A percentile compares a stretch with the other conserved stretches of the same genome.
Conservation (phyloP, 208 protist species). For the Perkinsela sp. region DNA sequence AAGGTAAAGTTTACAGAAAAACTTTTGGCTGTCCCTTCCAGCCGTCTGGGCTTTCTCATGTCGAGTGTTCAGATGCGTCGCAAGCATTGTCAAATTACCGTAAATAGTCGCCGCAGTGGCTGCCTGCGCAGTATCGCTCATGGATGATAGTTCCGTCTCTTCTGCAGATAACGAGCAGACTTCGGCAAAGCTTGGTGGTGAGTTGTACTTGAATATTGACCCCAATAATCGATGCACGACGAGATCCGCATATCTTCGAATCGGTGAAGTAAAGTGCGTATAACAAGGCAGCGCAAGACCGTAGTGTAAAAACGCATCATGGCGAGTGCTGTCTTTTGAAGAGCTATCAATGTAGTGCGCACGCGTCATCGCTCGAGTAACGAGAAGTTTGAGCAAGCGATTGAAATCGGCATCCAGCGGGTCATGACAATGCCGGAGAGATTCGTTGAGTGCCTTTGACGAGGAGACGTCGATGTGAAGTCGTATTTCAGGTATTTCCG, state of each 20-base stretch:
- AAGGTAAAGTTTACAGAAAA: constrained; percentile 66
- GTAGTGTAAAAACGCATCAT: constrained; percentile 65
- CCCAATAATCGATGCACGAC: constrained; percentile 50
- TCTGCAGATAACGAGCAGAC: neutral
- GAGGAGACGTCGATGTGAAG: constrained; percentile 36
- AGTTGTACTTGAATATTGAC: neutral
- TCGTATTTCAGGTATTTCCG: constrained; percentile 18
- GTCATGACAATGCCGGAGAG: constrained; percentile 37
- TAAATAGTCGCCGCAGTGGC: constrained; percentile 22
- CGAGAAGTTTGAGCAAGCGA: constrained; percentile 56
- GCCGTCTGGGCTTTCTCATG: constrained; percentile 66
- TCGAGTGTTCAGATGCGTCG: constrained; percentile 61
- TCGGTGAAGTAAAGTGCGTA: constrained; percentile 80
- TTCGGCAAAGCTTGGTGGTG: neutral
- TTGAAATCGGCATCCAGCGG: constrained; percentile 55
- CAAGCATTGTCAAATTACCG: constrained; percentile 29
- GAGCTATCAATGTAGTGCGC: constrained; percentile 67
- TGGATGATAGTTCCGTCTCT: constrained; percentile 20
- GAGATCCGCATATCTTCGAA: constrained; percentile 74
- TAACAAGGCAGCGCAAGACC: constrained; percentile 73
- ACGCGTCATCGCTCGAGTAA: constrained; percentile 64
- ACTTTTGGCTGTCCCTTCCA: constrained; percentile 53
- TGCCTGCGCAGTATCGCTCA: constrained; percentile 22
- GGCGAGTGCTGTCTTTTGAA: constrained; percentile 14
- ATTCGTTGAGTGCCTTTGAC: constrained; percentile 43